Percentiles rank a stretch among this genome's conserved stretches.
These are phyloP conservation scores for Dactylellina leptospora DNA, from an alignment of 2,329 filamentous ascomycete species.

Conservation along the genomic window DNA sequence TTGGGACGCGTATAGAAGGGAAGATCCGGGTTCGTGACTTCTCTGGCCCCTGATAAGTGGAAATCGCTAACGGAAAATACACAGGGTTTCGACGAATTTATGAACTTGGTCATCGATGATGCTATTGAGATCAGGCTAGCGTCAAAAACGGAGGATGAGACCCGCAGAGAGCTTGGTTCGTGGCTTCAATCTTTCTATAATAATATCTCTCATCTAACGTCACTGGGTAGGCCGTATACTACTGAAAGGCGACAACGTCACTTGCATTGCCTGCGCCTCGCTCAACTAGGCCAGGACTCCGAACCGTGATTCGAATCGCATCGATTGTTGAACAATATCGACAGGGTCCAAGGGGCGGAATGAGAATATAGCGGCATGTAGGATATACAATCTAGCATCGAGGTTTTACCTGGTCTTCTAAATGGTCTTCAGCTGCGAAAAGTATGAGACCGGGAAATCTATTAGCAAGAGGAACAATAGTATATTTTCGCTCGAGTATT, in stretches of 20 bases:
- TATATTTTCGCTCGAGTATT: too few relatives aligned
- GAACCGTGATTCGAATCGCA: too few relatives aligned
- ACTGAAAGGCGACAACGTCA: conserved; percentile 73
- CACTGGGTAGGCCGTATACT: conserved; percentile 68
- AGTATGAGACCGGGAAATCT: background rate
- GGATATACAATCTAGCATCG: conserved; percentile 20
- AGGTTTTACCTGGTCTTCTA: conserved; percentile 7
- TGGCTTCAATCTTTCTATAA: background rate
- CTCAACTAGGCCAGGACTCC: conserved; percentile 41
- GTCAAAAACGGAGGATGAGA: conserved; percentile 82
- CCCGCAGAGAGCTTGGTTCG: conserved; percentile 78
- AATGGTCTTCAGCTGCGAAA: too few relatives aligned
- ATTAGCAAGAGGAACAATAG: conserved; percentile 4
- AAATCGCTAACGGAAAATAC: too few relatives aligned
- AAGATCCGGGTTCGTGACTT: conserved; percentile 81
- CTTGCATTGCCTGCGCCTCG: conserved; percentile 51
- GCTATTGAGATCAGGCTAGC: conserved; percentile 89
- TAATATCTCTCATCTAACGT: background rate
- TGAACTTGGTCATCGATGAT: conserved; percentile 97
- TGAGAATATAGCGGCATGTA: conserved; percentile 12
- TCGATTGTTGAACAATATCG: background rate
- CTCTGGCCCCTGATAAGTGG: background rate
- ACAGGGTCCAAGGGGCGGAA: background rate
- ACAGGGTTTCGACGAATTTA: conserved; percentile 98
- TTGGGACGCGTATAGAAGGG: conserved; percentile 91